These are phyloP conservation scores for Daldinia loculata DNA, from an alignment of 495 filamentous ascomycete genomes.

Conservation along the genomic window DNA sequence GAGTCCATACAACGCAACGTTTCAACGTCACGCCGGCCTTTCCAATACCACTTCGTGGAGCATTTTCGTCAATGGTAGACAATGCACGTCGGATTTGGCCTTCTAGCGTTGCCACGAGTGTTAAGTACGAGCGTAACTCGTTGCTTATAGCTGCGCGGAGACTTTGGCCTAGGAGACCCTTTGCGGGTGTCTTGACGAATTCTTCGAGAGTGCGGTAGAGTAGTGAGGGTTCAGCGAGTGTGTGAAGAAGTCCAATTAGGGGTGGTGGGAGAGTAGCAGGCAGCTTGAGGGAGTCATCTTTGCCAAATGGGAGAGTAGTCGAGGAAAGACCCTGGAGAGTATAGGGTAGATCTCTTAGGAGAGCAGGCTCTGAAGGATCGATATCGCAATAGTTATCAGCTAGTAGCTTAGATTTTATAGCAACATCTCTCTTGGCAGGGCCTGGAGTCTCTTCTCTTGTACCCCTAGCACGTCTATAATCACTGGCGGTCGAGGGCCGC, in stretches of 20 bases:
- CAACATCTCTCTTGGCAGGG: conserved; percentile 51
- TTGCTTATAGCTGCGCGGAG: conserved; percentile 86
- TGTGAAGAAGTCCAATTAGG: conserved; percentile 86
- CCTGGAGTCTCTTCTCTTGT: conserved; percentile 33
- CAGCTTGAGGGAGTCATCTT: conserved; percentile 70
- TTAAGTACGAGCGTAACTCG: conserved; percentile 89
- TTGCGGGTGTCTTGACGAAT: conserved; percentile 76
- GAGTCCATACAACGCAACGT: conserved; percentile 95
- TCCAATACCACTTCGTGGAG: conserved; percentile 71
- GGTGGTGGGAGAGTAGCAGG: conserved; percentile 83
- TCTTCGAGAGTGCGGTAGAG: conserved; percentile 80
- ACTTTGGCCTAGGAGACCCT: conserved; percentile 85
- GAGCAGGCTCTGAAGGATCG: conserved; percentile 70
- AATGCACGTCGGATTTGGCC: conserved; percentile 88
- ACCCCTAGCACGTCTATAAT: conserved; percentile 35
- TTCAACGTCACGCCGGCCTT: conserved; percentile 96
- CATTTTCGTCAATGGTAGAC: conserved; percentile 69
- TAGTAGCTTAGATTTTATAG: conserved; percentile 60
- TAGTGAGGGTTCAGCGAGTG: conserved; percentile 90
- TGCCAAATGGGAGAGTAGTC: conserved; percentile 77
- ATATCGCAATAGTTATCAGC: conserved; percentile 61
- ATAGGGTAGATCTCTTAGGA: conserved; percentile 90
- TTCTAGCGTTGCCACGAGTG: conserved; percentile 92
- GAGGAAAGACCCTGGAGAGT: conserved; percentile 95
- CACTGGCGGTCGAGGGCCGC: conserved; percentile 35